Conservation (phyloP, 108 stramenopile genomes). For the Craspedostauros australis region DNA sequence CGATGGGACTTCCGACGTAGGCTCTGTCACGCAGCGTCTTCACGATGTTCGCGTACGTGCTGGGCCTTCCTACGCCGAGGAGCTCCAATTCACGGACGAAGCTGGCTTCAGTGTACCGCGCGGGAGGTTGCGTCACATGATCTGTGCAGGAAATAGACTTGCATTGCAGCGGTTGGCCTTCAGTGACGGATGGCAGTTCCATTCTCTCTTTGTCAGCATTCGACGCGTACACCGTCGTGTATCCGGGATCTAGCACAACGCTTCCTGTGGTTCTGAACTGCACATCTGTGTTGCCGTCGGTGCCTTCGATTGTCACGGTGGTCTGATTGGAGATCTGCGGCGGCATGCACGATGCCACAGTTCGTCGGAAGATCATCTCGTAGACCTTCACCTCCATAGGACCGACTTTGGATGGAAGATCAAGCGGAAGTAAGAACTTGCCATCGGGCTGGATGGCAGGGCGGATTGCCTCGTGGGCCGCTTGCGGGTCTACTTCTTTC, state of each 20-base stretch:
- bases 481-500: constrained; percentile 38
- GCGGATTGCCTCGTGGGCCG: constrained; percentile 85
- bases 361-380: constrained; percentile 52
- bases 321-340: constrained; percentile 50
- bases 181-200: constrained; percentile 28
- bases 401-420: constrained; percentile 12
- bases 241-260: constrained; percentile 48
- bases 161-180: constrained; percentile 33
- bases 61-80: constrained; percentile 74
- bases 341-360: constrained; percentile 60
- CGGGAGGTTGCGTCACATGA: constrained; percentile 48
- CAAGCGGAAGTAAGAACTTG: constrained; percentile 19
- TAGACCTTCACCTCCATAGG: constrained; percentile 34
- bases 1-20: constrained; percentile 43
- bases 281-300: constrained; percentile 15
- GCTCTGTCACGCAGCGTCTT: constrained; percentile 57
- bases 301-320: constrained; percentile 29
- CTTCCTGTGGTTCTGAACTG: constrained; percentile 39
- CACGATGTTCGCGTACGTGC: constrained; percentile 68
- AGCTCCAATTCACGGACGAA: constrained; percentile 75
- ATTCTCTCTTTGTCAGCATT: constrained; percentile 3
- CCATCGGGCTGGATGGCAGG: constrained; percentile 50
- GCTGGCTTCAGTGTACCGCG: constrained; percentile 66
- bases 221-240: constrained; percentile 20
- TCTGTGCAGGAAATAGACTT: constrained; percentile 4